Base-by-base conservation (phyloP, 805 yeast genomes). In the Metschnikowia lachancei region DNA sequence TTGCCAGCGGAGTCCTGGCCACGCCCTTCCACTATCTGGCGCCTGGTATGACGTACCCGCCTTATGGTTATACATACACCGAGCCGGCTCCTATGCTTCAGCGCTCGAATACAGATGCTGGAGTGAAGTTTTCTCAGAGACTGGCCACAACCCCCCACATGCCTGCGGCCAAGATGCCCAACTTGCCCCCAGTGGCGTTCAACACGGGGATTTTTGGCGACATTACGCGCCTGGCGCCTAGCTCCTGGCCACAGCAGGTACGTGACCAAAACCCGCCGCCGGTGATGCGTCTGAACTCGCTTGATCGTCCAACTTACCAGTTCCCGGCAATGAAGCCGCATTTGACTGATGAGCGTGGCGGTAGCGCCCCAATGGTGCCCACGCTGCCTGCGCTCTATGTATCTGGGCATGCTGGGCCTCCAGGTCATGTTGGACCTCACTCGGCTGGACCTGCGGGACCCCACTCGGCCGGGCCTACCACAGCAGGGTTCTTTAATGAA, bases 161-260 rank as follows among this genome's bases (percentile, higher is more conserved):
- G 16, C 36, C 40, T 10, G 14, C 30, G 12, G 17, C 40, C 30
- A 42, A 36, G 24, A 6, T 32, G 38, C 41, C 41, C 28, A 38
- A 17, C 39, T 58, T 61, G 42, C 69, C 72, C 6, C 63, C 60
- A 42, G 66, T 72, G 24, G 61, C 74, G 11, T 72, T 72, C 59
- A 72, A 72, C 43, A 70, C 76, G 2, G 63, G 71, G 4, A 71
- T 72, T 65, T 72, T 72, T 50, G 61, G 61, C 42, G 46, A 38
- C 6, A 4, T 9, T 16, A 8, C 35, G 4, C 17, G 19, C 5
- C 35, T 10, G 19, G 35, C 17, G 6, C 17, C 19, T 8, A 8
- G n/a, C 11, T 5, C 9, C 11, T 19, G 4, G 6, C 35, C 12
- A 8, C 35, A 32, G 19, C 11, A 32, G 5, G 11, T 14, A 4